Conservation (phyloP, 2,329 filamentous ascomycete genomes). For the Lizonia empirigonia region DNA sequence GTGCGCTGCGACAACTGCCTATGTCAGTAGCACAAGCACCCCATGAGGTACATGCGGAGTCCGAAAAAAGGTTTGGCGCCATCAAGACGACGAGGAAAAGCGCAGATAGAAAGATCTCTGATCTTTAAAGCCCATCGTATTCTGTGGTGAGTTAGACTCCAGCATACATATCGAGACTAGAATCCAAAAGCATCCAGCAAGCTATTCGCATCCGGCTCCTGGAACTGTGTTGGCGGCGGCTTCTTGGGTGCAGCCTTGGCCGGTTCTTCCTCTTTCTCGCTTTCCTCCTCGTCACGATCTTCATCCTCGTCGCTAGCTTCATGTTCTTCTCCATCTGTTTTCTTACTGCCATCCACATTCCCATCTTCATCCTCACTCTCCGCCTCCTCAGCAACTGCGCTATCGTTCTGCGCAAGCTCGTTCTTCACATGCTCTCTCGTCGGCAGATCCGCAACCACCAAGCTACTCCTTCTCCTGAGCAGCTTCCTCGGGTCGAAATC, state of each 20-base stretch:
- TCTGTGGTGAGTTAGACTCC: no score
- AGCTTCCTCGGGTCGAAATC: conserved; percentile 68
- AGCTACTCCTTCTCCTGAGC: conserved; percentile 72
- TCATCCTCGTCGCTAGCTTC: conserved; percentile 43
- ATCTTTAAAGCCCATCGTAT: no score
- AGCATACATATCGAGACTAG: conserved; percentile 54
- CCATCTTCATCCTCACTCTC: conserved; percentile 47
- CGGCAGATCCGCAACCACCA: conserved; percentile 79
- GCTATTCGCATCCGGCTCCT: conserved; percentile 89
- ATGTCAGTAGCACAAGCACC: no score
- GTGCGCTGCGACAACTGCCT: no score
- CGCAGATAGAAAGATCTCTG: no score
- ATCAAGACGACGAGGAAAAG: no score
- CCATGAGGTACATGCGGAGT: no score
- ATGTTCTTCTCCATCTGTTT: conserved; percentile 42
- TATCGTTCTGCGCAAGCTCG: conserved; percentile 24
- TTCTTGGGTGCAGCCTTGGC: conserved; percentile 60
- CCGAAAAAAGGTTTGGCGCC: no score
- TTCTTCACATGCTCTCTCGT: conserved; percentile 31
- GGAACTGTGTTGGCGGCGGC: conserved; percentile 75
- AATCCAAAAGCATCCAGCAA: conserved; percentile 94
- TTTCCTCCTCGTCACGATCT: conserved; percentile 6
- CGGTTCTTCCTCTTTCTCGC: conserved; percentile 44
- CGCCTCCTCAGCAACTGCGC: conserved; percentile 27
- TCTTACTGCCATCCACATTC: conserved; percentile 24